Evolutionary conservation across 768 basidiomycete genomes (phyloP), one percentile per base, ranked within the genome.

Genomic region (Suillus paluster): DNA sequence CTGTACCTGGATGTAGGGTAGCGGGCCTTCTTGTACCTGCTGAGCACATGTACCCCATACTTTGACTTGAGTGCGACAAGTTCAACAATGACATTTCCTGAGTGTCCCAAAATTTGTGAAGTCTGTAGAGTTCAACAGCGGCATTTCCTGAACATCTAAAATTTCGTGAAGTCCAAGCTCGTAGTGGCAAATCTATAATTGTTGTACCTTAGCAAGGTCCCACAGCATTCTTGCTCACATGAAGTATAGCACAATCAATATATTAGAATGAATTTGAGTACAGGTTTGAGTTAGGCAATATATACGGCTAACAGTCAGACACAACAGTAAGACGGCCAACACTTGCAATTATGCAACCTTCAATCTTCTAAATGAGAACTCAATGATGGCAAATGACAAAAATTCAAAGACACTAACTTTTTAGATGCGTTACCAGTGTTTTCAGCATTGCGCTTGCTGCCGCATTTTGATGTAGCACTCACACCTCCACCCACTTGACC

Each of bases 371-470:
- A n/a, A n/a, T n/a, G n/a, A n/a, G n/a, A n/a, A n/a, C n/a, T n/a
- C n/a, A n/a, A n/a, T n/a, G n/a, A 44, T 44, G 42, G n/a, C 19
- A 44, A 44, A 44, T n/a, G 42, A 44, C 42, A 44, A 44, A 42
- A 44, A 44, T 44, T n/a, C n/a, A n/a, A n/a, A n/a, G n/a, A 44
- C n/a, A 11, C 42, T 44, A n/a, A 44, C 42, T 44, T 44, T 44
- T 44, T 44, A 44, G 42, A 44, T 44, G n/a, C 21, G n/a, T 44
- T 44, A 44, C 42, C 42, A 44, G 42, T 44, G n/a, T 44, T 44
- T 11, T 44, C n/a, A 44, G 42, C 42, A 44, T 44, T 44, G n/a
- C 4, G 4, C n/a, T 44, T 44, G 42, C n/a, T 44, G 10, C 42
- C 10, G 6, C n/a, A 10, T 42, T 42, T 42, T 42, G 41, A 42